phyloP scores from a whole-genome alignment of 176 grass and related monocot species.

The Oryza meridionalis region DNA sequence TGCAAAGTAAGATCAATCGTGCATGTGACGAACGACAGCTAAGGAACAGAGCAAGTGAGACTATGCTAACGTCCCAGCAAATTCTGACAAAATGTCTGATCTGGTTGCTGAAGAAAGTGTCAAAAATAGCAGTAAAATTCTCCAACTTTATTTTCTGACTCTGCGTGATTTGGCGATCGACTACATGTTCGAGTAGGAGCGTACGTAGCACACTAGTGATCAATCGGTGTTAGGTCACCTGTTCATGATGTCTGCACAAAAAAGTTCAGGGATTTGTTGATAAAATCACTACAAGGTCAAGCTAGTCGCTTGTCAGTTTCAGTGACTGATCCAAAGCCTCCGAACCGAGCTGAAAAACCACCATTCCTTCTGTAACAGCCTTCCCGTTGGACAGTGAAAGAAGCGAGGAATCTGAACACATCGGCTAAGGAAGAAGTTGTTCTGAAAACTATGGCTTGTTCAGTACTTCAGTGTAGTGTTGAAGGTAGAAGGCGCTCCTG shows the following conservation, averaged over 20 bases:
- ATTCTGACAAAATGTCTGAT: neutral
- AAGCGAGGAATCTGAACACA: neutral
- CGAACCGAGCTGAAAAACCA: neutral
- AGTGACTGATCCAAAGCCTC: neutral
- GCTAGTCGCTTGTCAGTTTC: neutral
- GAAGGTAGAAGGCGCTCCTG: neutral
- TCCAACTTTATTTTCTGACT: neutral
- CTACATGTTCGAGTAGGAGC: neutral
- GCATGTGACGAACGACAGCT: neutral
- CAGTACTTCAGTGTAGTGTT: neutral
- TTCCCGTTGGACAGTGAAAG: neutral
- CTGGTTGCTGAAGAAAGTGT: neutral
- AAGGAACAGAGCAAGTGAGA: neutral
- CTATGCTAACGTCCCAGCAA: neutral
- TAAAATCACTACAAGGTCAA: neutral
- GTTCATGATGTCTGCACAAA: neutral
- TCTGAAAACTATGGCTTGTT: neutral
- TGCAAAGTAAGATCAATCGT: neutral
- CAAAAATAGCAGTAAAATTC: neutral
- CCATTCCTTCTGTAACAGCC: neutral
- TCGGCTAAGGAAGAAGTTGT: neutral
- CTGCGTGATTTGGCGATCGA: neutral
- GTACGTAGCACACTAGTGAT: neutral
- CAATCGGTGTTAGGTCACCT: neutral
- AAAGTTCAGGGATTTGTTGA: neutral